A percentile compares a stretch with the other conserved stretches of the same genome.
Evolutionary conservation across 2,329 filamentous ascomycete genomes (phyloP).

Genomic region (Colletotrichum neosansevieriae): DNA sequence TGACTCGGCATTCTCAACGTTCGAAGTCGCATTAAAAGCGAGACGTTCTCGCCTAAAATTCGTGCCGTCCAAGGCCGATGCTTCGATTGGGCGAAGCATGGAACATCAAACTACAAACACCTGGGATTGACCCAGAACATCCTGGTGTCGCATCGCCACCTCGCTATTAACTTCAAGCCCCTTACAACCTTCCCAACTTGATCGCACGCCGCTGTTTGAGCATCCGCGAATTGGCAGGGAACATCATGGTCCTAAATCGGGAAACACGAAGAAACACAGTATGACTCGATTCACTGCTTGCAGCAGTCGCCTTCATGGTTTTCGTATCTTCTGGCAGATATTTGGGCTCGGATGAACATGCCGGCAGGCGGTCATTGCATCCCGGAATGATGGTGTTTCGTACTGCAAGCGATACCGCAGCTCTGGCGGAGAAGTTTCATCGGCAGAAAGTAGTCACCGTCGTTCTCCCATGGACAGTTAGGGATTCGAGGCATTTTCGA

Average conservation of each 20-base stretch:
- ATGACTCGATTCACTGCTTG: not conserved
- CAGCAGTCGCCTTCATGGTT: not conserved
- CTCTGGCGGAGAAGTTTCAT: constrained; percentile 21
- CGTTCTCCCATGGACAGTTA: not conserved
- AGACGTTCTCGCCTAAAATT: too few relatives aligned
- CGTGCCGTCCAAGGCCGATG: not conserved
- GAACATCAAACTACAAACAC: constrained; percentile 32
- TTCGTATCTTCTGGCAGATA: not conserved
- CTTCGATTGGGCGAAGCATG: constrained; percentile 29
- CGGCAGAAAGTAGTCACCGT: not conserved
- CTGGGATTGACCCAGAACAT: constrained; percentile 30
- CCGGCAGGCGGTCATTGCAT: constrained; percentile 16
- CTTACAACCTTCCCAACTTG: not conserved
- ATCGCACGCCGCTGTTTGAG: too few relatives aligned
- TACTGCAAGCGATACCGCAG: constrained; percentile 8
- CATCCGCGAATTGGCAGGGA: too few relatives aligned
- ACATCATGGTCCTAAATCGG: too few relatives aligned
- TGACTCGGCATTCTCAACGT: constrained; percentile 14
- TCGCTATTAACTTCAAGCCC: constrained; percentile 1
- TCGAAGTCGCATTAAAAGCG: constrained; percentile 21
- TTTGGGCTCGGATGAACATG: constrained; percentile 12
- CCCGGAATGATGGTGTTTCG: not conserved
- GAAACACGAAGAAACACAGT: too few relatives aligned
- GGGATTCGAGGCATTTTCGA: not conserved
- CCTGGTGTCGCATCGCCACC: constrained; percentile 27